phyloP scores from a whole-genome alignment of 2,329 filamentous ascomycete species.

The Paraphoma sp. region DNA sequence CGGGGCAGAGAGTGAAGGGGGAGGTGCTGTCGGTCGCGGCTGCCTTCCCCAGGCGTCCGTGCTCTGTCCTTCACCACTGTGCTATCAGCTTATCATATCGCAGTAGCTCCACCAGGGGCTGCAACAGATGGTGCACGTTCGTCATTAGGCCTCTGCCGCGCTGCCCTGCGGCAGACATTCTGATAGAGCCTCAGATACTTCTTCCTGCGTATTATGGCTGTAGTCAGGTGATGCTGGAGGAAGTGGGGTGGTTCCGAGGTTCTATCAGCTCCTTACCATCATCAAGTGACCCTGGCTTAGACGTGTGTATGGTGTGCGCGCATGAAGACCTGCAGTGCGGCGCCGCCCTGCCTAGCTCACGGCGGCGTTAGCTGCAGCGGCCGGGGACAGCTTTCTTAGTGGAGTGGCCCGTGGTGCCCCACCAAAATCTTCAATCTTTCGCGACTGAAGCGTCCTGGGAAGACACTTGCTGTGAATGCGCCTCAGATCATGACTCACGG shows the following conservation, averaged over 20 bases:
- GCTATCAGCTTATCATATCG: conserved; percentile 31
- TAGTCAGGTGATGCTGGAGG: no score
- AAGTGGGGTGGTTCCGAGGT: no score
- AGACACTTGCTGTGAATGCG: background rate
- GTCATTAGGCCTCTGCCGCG: no score
- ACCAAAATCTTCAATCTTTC: conserved; percentile 25
- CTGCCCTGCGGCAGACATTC: no score
- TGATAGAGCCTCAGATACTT: no score
- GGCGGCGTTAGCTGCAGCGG: background rate
- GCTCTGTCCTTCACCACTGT: conserved; percentile 14
- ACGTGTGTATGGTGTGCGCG: no score
- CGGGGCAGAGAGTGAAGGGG: conserved; percentile 12
- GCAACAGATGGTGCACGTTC: no score
- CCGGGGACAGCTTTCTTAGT: background rate
- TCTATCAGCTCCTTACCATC: no score
- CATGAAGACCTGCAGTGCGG: background rate
- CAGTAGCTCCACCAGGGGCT: conserved; percentile 10
- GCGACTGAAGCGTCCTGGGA: conserved; percentile 15
- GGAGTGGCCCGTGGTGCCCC: conserved; percentile 16
- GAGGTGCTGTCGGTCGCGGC: conserved; percentile 13
- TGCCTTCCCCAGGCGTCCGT: conserved; percentile 20
- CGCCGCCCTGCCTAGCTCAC: background rate
- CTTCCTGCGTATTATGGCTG: no score
- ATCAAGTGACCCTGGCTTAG: no score
- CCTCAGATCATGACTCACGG: conserved; percentile 26